A percentile compares a stretch with the other conserved stretches of the same genome.
Evolutionary conservation across 306 rosid species (phyloP).

Genomic region (Quercus alba): DNA sequence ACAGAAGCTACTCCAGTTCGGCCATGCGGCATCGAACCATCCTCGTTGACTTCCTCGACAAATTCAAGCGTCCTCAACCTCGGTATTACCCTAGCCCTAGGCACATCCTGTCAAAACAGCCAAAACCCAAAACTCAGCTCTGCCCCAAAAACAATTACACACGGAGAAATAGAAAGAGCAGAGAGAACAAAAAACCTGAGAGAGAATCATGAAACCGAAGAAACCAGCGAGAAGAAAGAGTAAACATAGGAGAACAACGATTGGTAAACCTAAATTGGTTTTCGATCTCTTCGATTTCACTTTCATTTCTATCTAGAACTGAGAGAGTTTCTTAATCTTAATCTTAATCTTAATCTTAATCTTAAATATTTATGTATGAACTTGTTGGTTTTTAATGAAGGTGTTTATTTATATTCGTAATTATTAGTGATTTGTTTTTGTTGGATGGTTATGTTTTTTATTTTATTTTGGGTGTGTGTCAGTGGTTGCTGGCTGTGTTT

Average conservation of each 20-base stretch:
- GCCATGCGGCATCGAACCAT: slow-evolving; percentile 13
- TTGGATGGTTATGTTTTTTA: neutral
- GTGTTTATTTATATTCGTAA: neutral
- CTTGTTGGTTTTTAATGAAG: neutral
- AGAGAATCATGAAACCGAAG: slow-evolving; percentile 13
- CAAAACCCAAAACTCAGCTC: neutral
- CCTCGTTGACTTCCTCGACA: neutral
- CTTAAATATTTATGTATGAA: neutral
- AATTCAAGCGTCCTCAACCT: slow-evolving; percentile 20
- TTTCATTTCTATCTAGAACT: slow-evolving; percentile 12
- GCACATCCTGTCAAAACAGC: neutral
- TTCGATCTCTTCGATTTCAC: slow-evolving; percentile 15
- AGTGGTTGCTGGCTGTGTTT: neutral
- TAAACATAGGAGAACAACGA: slow-evolving; percentile 13
- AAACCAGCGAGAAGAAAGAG: slow-evolving; percentile 19
- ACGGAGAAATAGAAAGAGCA: neutral
- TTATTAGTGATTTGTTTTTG: no score
- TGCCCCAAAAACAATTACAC: neutral
- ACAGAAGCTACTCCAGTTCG: slow-evolving; percentile 26
- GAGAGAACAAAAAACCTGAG: slow-evolving; percentile 2
- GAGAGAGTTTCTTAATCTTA: neutral
- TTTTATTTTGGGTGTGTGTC: no score
- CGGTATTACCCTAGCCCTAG: neutral
- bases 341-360: neutral
- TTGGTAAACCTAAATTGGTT: slow-evolving; percentile 4